Evolutionary conservation across 2,329 filamentous ascomycete species (phyloP).

Genomic region (Aspergillus sp.): DNA sequence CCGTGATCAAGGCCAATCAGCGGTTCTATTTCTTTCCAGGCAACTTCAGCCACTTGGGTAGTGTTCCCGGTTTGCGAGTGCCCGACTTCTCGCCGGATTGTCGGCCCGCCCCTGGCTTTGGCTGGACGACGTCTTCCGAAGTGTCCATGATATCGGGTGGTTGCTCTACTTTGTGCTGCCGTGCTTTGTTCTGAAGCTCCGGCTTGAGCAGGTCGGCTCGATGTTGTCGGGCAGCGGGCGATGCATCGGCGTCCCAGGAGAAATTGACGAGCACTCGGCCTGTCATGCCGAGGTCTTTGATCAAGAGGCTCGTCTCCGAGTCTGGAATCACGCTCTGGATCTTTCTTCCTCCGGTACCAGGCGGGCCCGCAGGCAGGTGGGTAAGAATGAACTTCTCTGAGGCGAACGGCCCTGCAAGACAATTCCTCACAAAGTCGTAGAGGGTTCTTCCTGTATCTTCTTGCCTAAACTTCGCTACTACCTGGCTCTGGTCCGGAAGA

Average conservation of each 20-base stretch:
- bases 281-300: slow-evolving; percentile 69
- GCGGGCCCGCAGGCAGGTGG: slow-evolving; percentile 45
- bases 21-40: slow-evolving; percentile 66
- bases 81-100: slow-evolving; percentile 28
- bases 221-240: slow-evolving; percentile 53
- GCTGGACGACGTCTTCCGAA: slow-evolving; percentile 40
- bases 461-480: slow-evolving; percentile 69
- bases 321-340: slow-evolving; percentile 37
- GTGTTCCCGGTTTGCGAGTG: slow-evolving; percentile 33
- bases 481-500: slow-evolving; percentile 81
- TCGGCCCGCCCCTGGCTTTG: slow-evolving; percentile 36
- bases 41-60: slow-evolving; percentile 73
- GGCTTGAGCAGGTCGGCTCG: slow-evolving; percentile 58
- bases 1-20: background rate
- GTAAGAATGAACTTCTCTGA: slow-evolving; percentile 71
- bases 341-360: slow-evolving; percentile 16
- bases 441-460: slow-evolving; percentile 68
- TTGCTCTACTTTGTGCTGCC: slow-evolving; percentile 57
- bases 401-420: slow-evolving; percentile 61
- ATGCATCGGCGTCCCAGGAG: slow-evolving; percentile 67
- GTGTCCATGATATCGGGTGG: slow-evolving; percentile 53
- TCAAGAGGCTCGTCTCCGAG: slow-evolving; percentile 55
- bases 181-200: slow-evolving; percentile 62
- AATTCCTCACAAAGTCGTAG: slow-evolving; percentile 70
- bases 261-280: slow-evolving; percentile 74